phyloP scores from a whole-genome alignment of 495 filamentous ascomycete genomes.

The Apodospora peruviana region DNA sequence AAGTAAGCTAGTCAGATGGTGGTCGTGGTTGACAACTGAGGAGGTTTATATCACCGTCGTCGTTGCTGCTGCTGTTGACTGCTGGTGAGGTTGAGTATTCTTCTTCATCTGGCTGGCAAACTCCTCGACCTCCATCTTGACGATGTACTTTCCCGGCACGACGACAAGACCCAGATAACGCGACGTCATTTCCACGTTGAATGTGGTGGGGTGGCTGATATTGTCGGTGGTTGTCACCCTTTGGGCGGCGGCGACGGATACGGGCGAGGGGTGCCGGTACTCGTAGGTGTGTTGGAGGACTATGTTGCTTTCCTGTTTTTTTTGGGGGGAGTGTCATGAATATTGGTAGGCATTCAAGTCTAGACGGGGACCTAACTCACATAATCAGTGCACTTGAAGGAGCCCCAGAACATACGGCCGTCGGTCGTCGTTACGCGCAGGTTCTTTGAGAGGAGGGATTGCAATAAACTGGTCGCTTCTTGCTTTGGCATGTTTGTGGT shows the following conservation, averaged over 20 bases:
- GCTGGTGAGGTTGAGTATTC: too few relatives aligned
- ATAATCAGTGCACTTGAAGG: constrained; percentile 91
- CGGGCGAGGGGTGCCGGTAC: constrained; percentile 66
- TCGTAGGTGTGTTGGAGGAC: constrained; percentile 82
- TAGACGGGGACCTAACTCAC: constrained; percentile 39
- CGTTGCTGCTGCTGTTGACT: too few relatives aligned
- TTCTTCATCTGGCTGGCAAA: constrained; percentile 31
- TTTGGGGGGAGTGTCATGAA: neutral
- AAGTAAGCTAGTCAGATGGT: too few relatives aligned
- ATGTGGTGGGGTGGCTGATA: constrained; percentile 17
- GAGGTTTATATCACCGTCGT: too few relatives aligned
- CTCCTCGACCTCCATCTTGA: constrained; percentile 84
- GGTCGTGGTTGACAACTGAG: too few relatives aligned
- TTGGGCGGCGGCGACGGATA: constrained; percentile 34
- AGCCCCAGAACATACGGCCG: constrained; percentile 79
- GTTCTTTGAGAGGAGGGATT: constrained; percentile 56
- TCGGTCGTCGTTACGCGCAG: constrained; percentile 80
- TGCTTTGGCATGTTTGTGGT: constrained; percentile 17
- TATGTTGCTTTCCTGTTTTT: constrained; percentile 56
- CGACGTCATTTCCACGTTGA: constrained; percentile 69
- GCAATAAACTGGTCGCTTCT: constrained; percentile 36
- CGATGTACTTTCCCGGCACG: constrained; percentile 79
- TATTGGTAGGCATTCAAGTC: neutral
- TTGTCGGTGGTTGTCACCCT: constrained; percentile 3
- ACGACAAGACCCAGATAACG: constrained; percentile 87